A percentile compares a stretch with the other conserved stretches of the same genome.
Evolutionary conservation across 441 rosid species (phyloP).

Genomic region (Arabidopsis lyrata): DNA sequence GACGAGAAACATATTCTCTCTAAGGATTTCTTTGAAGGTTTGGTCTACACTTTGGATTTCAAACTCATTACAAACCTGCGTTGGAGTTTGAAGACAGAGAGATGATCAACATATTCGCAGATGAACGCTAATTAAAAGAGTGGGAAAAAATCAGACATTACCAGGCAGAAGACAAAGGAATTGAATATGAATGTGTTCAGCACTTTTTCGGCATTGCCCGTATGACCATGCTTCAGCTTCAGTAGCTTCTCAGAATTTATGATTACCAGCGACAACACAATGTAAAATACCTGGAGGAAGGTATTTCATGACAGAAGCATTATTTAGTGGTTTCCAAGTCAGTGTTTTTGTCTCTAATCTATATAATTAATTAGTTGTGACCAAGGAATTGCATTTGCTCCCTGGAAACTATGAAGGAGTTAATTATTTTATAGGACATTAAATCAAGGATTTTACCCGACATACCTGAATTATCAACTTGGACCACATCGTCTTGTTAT

Average conservation of each 20-base stretch:
- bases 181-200: slow-evolving; percentile 30
- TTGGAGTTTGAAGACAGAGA: no score
- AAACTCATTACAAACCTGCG: slow-evolving; percentile 26
- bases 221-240: slow-evolving; percentile 21
- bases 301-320: slow-evolving; percentile 13
- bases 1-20: slow-evolving; percentile 28
- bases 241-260: not conserved
- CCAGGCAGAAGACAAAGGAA: slow-evolving; percentile 27
- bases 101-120: slow-evolving; percentile 18
- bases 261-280: not conserved
- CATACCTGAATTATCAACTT: slow-evolving; percentile 30
- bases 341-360: not conserved
- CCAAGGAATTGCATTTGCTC: not conserved
- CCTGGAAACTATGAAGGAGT: not conserved
- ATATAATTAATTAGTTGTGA: not conserved
- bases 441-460: not conserved
- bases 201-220: slow-evolving; percentile 17
- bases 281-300: slow-evolving; percentile 18
- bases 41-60: slow-evolving; percentile 16
- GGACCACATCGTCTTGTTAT: slow-evolving; percentile 32
- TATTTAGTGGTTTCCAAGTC: not conserved
- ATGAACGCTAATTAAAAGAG: not conserved
- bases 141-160: not conserved
- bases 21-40: not conserved
- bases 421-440: not conserved